Evolutionary conservation across 2,329 filamentous ascomycete genomes (phyloP).

Genomic region (Fonsecaea multimorphosa): DNA sequence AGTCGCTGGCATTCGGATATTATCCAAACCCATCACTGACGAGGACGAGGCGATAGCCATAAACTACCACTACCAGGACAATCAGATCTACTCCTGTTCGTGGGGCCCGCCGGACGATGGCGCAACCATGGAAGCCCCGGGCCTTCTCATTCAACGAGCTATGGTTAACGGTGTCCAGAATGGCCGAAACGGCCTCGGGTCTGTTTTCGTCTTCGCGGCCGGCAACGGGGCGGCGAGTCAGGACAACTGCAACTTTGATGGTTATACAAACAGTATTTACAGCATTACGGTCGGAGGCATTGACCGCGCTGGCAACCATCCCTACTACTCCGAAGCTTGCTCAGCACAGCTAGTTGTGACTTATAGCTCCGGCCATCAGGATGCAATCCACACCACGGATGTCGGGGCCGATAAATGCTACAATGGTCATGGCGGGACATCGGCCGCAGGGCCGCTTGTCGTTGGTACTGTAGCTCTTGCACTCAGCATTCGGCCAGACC

Average conservation of each 20-base stretch:
- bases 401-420: conserved; percentile 84
- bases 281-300: conserved; percentile 96
- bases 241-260: conserved; percentile 99
- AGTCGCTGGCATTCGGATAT: conserved; percentile 88
- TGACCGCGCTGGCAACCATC: conserved; percentile 83
- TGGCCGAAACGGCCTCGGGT: conserved; percentile 80
- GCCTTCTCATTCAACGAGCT: conserved; percentile 82
- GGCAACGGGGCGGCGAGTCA: conserved; percentile 86
- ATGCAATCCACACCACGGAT: conserved; percentile 95
- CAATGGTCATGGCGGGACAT: conserved; percentile 86
- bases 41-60: conserved; percentile 90
- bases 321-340: conserved; percentile 95
- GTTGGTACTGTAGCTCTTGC: conserved; percentile 91
- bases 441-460: conserved; percentile 89
- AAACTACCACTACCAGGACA: conserved; percentile 89
- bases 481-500: conserved; percentile 80
- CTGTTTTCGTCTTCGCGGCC: conserved; percentile 94
- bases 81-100: conserved; percentile 97
- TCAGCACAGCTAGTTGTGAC: conserved; percentile 95
- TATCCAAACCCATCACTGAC: conserved; percentile 88
- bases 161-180: conserved; percentile 93
- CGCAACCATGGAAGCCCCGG: conserved; percentile 89
- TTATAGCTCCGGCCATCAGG: conserved; percentile 87
- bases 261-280: conserved; percentile 99
- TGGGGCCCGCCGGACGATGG: conserved; percentile 98